A percentile compares a stretch with the other conserved stretches of the same genome.
phyloP scores from a whole-genome alignment of 495 filamentous ascomycete species.

The Geopyxis carbonaria region DNA sequence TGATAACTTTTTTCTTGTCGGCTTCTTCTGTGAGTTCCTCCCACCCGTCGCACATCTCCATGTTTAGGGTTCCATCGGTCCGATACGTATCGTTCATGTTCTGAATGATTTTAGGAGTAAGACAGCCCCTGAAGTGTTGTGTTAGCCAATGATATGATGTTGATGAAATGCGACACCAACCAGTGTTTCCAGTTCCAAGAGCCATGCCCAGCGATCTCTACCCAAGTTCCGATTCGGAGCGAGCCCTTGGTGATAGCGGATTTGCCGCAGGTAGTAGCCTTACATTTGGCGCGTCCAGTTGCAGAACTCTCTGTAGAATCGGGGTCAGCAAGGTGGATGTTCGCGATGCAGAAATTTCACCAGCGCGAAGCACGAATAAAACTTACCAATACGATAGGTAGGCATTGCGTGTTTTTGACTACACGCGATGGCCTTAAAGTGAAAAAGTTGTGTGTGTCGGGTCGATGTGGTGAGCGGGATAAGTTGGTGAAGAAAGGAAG shows the following conservation, averaged over 20 bases:
- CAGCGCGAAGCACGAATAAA: too few species aligned
- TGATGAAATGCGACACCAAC: slow-evolving; percentile 31
- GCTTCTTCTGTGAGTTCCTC: slow-evolving; percentile 43
- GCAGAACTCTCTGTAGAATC: slow-evolving; percentile 12
- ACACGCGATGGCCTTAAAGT: too few species aligned
- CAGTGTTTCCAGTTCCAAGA: slow-evolving; percentile 62
- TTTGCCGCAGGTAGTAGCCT: slow-evolving; percentile 15
- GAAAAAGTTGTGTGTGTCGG: too few species aligned
- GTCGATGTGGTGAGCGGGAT: too few species aligned
- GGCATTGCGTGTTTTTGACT: too few species aligned
- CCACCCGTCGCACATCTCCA: slow-evolving; percentile 40
- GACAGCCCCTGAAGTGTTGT: slow-evolving; percentile 40
- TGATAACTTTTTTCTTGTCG: slow-evolving; percentile 40
- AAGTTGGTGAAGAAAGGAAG: too few species aligned
- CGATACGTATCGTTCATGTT: slow-evolving; percentile 29
- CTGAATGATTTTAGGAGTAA: slow-evolving; percentile 42
- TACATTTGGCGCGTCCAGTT: slow-evolving; percentile 11
- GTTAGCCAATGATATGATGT: slow-evolving; percentile 17
- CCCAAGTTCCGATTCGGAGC: slow-evolving; percentile 51
- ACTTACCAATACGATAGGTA: too few species aligned
- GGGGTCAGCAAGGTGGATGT: too few species aligned
- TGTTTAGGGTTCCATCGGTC: slow-evolving; percentile 20
- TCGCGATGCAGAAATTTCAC: too few species aligned
- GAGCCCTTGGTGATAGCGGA: slow-evolving; percentile 62
- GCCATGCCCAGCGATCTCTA: slow-evolving; percentile 34